Percentiles rank a stretch among this genome's conserved stretches.
phyloP scores from a whole-genome alignment of 78 protist species.

The Blattamonas nauphoetae region DNA sequence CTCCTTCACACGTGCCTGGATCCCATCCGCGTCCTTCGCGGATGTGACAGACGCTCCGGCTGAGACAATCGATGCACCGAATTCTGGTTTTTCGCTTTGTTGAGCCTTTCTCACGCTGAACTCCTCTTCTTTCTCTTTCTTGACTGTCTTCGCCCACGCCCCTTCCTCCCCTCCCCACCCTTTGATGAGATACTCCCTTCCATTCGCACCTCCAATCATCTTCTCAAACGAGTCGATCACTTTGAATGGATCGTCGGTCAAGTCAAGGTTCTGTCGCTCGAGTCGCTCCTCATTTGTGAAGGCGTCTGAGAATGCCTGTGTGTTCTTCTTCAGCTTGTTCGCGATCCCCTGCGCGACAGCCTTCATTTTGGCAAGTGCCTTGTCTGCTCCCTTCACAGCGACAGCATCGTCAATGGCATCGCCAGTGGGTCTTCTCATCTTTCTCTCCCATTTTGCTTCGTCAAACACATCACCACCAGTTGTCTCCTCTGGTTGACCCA shows the following conservation, averaged over 20 bases:
- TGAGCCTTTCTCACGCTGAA: too few relatives aligned
- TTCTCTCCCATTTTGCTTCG: too few relatives aligned
- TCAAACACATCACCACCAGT: too few relatives aligned
- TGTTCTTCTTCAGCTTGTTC: not conserved
- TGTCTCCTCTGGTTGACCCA: too few relatives aligned
- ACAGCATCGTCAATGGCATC: not conserved
- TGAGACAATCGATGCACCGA: too few relatives aligned
- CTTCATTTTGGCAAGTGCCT: not conserved
- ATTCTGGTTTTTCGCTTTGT: too few relatives aligned
- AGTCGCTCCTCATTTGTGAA: too few relatives aligned
- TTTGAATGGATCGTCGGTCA: not conserved
- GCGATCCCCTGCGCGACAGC: not conserved
- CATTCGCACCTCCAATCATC: not conserved
- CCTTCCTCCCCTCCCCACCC: not conserved
- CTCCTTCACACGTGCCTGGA: too few relatives aligned
- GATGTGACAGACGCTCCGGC: too few relatives aligned
- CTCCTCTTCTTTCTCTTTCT: not conserved
- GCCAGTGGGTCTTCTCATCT: not conserved
- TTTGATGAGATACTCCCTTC: not conserved
- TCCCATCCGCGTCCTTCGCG: too few relatives aligned
- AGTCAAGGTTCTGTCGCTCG: not conserved
- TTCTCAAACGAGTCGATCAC: not conserved
- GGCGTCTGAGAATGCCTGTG: too few relatives aligned
- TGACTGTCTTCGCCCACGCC: not conserved
- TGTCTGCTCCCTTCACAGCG: not conserved